Base-by-base conservation (phyloP, 371 early-diverging fungal species). In the Mucor plumbeus region DNA sequence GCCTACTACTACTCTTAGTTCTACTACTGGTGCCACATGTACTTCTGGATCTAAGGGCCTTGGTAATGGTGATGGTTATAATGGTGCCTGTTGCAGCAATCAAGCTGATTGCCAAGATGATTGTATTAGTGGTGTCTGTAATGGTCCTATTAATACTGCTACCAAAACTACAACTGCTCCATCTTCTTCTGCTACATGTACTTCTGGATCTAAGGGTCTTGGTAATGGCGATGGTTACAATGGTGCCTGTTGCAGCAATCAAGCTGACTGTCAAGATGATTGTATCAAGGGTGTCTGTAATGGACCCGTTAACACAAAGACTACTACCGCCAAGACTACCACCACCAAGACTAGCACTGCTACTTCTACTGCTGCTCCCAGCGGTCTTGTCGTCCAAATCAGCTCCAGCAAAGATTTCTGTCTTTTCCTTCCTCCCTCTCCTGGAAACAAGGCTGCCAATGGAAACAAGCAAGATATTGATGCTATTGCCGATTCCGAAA, bases 351-450 rank as follows among this genome's bases (percentile, higher is more conserved):
- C 67, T 8, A 67, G 67, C 6, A 59, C 63, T 14, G 38, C 58
- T 15, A 36, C 61, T 43, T 4, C 65, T 5, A 48, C 61, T 35
- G 35, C 57, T 54, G 26, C n/a, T 35, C 33, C 63, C 34, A 56
- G 63, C 17, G 68, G 70, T 38, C 33, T 61, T 26, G 54, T 55
- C 19, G 72, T 71, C 10, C 67, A 71, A 55, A 39, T 71, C 41
- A 60, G 60, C 33, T 67, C 68, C 15, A 59, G 61, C 13, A 43
- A 57, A 40, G 69, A 71, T 11, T 78, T 77, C 31, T 85, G 85
- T 70, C 56, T 76, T 21, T 81, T 82, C 62, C 68, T 85, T 33
- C 85, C 85, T 9, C 75, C 80, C 61, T 57, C 61, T n/a, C 61
- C 71, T 33, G 70, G 70, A 48, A 70, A 70, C 57, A 65, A 56